phyloP scores from a whole-genome alignment of 1,284 basidiomycete species.

The Microbotryum saponariae region DNA sequence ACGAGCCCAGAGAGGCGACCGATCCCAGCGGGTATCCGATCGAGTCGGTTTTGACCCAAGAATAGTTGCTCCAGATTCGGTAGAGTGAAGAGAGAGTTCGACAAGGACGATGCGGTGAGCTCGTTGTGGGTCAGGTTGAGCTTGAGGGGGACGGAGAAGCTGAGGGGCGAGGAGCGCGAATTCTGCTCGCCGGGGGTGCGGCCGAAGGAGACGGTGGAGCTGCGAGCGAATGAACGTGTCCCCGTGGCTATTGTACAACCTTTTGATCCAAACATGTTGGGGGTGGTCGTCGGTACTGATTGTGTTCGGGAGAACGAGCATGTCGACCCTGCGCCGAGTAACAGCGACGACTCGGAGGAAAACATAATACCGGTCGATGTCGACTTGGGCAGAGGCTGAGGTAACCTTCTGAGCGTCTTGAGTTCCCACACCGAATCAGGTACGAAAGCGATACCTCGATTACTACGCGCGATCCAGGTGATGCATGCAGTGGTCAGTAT shows the following conservation, averaged over 20 bases:
- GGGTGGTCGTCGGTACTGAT: neutral
- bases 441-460: slow-evolving; percentile 3
- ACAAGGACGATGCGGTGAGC: slow-evolving; percentile 23
- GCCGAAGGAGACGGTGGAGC: slow-evolving; percentile 12
- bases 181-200: neutral
- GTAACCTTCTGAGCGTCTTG: slow-evolving; percentile 2
- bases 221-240: neutral
- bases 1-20: slow-evolving; percentile 23
- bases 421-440: slow-evolving; percentile 21
- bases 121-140: slow-evolving; percentile 28
- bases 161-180: neutral
- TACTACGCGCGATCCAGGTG: neutral
- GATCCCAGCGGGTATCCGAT: slow-evolving; percentile 26
- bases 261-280: neutral
- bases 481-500: neutral
- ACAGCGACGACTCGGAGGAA: slow-evolving; percentile 3
- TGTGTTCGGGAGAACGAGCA: neutral
- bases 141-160: slow-evolving; percentile 17
- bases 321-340: neutral
- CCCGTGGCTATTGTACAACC: neutral
- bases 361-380: neutral
- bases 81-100: slow-evolving; percentile 30
- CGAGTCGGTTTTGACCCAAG: slow-evolving; percentile 26
- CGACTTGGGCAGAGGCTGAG: slow-evolving; percentile 1
- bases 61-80: slow-evolving; percentile 24